Base-by-base conservation (phyloP, 2,329 filamentous ascomycete species). In the Penicillium griseofulvum region DNA sequence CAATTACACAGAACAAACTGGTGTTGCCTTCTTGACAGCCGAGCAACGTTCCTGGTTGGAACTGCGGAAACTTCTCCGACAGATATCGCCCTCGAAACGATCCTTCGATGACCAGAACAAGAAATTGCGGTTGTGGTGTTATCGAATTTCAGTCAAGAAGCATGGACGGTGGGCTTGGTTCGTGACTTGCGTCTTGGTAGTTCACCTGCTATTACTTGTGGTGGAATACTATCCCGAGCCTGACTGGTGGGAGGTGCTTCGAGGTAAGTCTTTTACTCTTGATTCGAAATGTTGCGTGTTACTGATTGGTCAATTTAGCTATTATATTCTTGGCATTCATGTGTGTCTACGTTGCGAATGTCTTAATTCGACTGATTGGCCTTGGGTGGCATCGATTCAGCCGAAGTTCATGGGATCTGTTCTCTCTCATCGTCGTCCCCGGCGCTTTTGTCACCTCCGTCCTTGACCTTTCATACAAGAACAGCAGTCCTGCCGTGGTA, bases 41-140 rank as follows among this genome's bases (percentile, higher is more conserved):
- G 94, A 99, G 66, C 94, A 99, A 71, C 87, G 94, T 64, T 96
- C 93, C 0, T 99, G 94, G 94, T 83, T 99, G 14, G 94, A 99
- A 72, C 76, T 99, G 63, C 85, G 94, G 54, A 99, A 99, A 74
- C 80, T 97, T 24, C 79, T 99, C 37, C 84, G 90, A 49, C 94
- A 97, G 71, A 91, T 99, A 11, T 93, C 92, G 4, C 94, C 94
- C 4, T 97, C 94, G 0, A 97, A 96, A 72, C 88, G 90, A 60
- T 93, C 93, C 2, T 89, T 92, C 49, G 85, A 87, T 50, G 90
- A 89, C 52, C 87, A 86, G 36, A 86, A 86, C 70, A 85, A 86
- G 61, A 85, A 82, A 52, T 94, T 91, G 87, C 91, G 90, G 74
- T 87, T 89, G 69, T 96, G 92, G 91, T 97, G 93, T 70, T 96